Evolutionary conservation across 129 eudicot genomes (phyloP).

Genomic region (Glebionis coronaria): DNA sequence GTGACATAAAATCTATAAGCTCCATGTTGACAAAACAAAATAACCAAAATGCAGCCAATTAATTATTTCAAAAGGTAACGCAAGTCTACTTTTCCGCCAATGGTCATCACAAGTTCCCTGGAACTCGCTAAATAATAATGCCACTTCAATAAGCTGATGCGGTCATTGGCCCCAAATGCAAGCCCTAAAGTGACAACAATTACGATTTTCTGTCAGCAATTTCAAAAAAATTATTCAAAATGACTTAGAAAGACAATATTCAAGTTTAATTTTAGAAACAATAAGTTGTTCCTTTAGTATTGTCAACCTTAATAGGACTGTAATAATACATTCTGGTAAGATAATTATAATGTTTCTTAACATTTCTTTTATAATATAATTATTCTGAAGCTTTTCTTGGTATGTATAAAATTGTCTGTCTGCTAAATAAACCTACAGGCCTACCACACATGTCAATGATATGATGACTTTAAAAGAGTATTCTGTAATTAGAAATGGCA

Average conservation of each 20-base stretch:
- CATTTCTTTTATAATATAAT: not conserved
- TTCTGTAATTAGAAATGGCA: not conserved
- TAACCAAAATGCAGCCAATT: slow-evolving; percentile 16
- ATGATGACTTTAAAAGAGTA: no score
- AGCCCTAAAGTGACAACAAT: slow-evolving; percentile 36
- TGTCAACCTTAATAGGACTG: not conserved
- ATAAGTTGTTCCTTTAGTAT: no score
- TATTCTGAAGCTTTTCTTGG: slow-evolving; percentile 5
- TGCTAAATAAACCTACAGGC: slow-evolving; percentile 17
- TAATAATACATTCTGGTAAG: not conserved
- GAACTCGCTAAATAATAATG: not conserved
- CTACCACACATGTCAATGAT: slow-evolving; percentile 11
- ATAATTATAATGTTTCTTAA: not conserved
- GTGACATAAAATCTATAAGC: no score
- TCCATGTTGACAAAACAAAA: slow-evolving; percentile 9
- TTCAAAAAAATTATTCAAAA: not conserved
- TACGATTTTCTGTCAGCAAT: no score
- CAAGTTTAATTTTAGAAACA: not conserved
- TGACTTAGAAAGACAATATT: not conserved
- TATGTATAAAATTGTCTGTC: slow-evolving; percentile 14
- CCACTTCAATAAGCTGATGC: slow-evolving; percentile 7
- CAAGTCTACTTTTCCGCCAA: slow-evolving; percentile 3
- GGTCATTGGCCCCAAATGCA: slow-evolving; percentile 67
- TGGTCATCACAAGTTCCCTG: slow-evolving; percentile 14
- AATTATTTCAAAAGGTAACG: slow-evolving; percentile 8